Percentiles rank a stretch among this genome's conserved stretches.
Conservation (phyloP, 176 grass and related monocot species). For the Ensete ventricosum region DNA sequence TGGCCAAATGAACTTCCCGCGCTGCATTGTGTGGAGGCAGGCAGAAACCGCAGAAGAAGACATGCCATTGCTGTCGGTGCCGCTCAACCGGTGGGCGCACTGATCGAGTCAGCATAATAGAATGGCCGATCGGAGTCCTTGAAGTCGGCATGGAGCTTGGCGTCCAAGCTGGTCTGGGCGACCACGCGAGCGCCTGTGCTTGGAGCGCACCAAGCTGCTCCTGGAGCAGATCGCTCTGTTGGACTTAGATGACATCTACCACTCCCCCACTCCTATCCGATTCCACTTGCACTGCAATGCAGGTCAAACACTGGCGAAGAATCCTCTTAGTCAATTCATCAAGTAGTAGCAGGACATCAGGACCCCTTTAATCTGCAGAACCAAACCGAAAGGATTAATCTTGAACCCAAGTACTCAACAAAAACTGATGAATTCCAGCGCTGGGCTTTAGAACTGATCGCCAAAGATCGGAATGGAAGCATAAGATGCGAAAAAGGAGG, state of each 20-base stretch:
- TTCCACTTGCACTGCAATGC: too few relatives aligned
- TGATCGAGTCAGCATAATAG: conserved; percentile 56
- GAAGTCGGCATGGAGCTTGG: conserved; percentile 71
- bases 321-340: too few relatives aligned
- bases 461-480: too few relatives aligned
- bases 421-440: too few relatives aligned
- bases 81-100: conserved; percentile 19
- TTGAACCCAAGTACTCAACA: too few relatives aligned
- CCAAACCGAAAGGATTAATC: too few relatives aligned
- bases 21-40: conserved; percentile 71
- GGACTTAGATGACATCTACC: conserved; percentile 62
- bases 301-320: too few relatives aligned
- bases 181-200: conserved; percentile 64
- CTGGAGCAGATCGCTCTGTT: conserved; percentile 53
- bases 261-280: too few relatives aligned
- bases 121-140: conserved; percentile 54
- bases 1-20: conserved; percentile 65
- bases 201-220: conserved; percentile 61
- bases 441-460: too few relatives aligned
- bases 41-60: conserved; percentile 37
- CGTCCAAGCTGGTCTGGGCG: conserved; percentile 63
- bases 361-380: too few relatives aligned
- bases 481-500: too few relatives aligned
- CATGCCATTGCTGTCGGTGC: background rate
- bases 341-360: too few relatives aligned